Conservation (phyloP, 495 filamentous ascomycete species). For the Xylaria nigripes region DNA sequence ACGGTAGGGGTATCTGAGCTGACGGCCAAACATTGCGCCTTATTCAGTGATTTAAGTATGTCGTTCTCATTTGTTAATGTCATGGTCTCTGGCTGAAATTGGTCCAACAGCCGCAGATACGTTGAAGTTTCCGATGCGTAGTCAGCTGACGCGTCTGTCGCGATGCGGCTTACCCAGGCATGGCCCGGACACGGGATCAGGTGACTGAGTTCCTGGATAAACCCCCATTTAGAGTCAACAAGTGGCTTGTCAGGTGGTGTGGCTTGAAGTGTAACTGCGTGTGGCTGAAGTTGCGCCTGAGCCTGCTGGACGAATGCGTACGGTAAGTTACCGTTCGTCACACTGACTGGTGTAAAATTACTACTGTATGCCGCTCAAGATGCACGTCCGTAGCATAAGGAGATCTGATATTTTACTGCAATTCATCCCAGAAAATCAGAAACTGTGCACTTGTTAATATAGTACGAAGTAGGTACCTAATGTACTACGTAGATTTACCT, state of each 20-base stretch:
- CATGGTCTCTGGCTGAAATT: constrained; percentile 10
- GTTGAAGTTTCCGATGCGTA: neutral
- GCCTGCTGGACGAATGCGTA: too few relatives aligned
- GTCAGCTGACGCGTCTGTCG: neutral
- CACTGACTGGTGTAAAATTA: too few relatives aligned
- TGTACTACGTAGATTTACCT: too few relatives aligned
- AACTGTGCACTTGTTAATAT: too few relatives aligned
- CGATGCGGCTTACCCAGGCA: neutral
- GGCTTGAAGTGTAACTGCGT: neutral
- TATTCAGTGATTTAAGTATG: constrained; percentile 72
- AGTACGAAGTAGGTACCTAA: too few relatives aligned
- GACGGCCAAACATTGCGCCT: constrained; percentile 76
- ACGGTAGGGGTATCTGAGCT: constrained; percentile 68
- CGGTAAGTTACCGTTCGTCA: too few relatives aligned
- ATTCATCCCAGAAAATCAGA: too few relatives aligned
- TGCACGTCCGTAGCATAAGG: too few relatives aligned
- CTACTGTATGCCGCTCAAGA: too few relatives aligned
- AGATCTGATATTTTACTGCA: too few relatives aligned
- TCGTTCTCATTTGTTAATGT: constrained; percentile 27
- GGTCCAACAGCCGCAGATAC: neutral
- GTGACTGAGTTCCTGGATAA: neutral
- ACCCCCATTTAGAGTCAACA: neutral
- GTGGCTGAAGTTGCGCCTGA: neutral
- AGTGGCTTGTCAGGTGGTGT: neutral
- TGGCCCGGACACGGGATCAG: constrained; percentile 6